Evolutionary conservation across 441 rosid species (phyloP).

Genomic region (Populus trichocarpa): DNA sequence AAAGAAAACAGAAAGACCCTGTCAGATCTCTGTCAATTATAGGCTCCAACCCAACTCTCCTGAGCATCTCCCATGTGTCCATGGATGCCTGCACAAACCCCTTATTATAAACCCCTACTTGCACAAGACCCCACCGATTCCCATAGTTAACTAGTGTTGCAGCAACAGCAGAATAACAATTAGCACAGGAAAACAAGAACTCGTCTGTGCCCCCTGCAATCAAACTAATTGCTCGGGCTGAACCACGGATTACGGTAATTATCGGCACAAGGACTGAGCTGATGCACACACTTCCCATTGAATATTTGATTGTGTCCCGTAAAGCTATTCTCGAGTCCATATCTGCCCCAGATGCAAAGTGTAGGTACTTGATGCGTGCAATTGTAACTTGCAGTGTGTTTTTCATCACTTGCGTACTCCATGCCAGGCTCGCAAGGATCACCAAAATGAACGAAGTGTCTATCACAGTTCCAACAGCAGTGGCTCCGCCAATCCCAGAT

Average conservation of each 20-base stretch:
- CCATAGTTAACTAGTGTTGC: constrained; percentile 42
- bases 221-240: constrained; percentile 44
- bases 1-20: constrained; percentile 67
- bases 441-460: constrained; percentile 49
- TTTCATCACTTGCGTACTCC: constrained; percentile 76
- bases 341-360: constrained; percentile 46
- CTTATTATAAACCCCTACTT: constrained; percentile 56
- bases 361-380: constrained; percentile 49
- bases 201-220: constrained; percentile 59
- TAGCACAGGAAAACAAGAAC: constrained; percentile 63
- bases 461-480: constrained; percentile 43
- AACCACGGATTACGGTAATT: constrained; percentile 43
- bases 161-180: constrained; percentile 59
- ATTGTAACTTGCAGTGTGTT: constrained; percentile 55
- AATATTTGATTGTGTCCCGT: constrained; percentile 39
- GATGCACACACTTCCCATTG: constrained; percentile 56
- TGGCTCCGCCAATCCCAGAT: constrained; percentile 81
- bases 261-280: constrained; percentile 62
- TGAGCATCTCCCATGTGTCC: constrained; percentile 61
- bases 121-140: constrained; percentile 82
- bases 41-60: constrained; percentile 32
- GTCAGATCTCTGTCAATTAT: constrained; percentile 71
- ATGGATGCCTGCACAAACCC: constrained; percentile 67
- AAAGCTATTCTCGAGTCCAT: constrained; percentile 42
- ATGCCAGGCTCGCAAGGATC: constrained; percentile 59